Percentiles rank a stretch among this genome's conserved stretches.
Evolutionary conservation across 352 stramenopile species (phyloP).

Genomic region (Globisporangium radiosum): DNA sequence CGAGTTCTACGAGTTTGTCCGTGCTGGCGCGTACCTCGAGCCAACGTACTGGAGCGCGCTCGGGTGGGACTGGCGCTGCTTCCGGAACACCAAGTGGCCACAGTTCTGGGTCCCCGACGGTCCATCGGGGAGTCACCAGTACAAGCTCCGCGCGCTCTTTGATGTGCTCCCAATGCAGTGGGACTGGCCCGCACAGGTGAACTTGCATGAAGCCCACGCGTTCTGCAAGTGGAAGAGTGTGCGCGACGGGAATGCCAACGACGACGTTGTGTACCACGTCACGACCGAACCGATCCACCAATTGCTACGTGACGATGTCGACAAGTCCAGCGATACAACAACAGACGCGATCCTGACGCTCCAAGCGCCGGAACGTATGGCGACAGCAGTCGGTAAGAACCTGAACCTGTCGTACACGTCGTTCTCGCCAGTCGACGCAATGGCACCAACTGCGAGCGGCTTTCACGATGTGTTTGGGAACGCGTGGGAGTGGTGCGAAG

Average conservation of each 20-base stretch:
- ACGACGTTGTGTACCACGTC: conserved; percentile 80
- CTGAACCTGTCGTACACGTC: conserved; percentile 91
- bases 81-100: conserved; percentile 95
- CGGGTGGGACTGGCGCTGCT: conserved; percentile 93
- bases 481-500: conserved; percentile 96
- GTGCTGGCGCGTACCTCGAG: conserved; percentile 89
- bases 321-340: conserved; percentile 33
- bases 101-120: conserved; percentile 92
- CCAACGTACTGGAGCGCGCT: conserved; percentile 87
- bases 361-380: conserved; percentile 29
- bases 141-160: conserved; percentile 92
- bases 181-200: conserved; percentile 95
- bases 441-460: conserved; percentile 59
- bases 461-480: conserved; percentile 95
- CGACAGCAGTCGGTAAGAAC: conserved; percentile 64
- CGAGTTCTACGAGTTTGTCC: conserved; percentile 95
- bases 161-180: conserved; percentile 89
- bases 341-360: conserved; percentile 81
- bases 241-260: conserved; percentile 51
- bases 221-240: conserved; percentile 87
- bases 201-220: conserved; percentile 93
- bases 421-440: conserved; percentile 86
- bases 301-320: conserved; percentile 66
- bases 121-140: conserved; percentile 91
- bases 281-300: conserved; percentile 92